phyloP scores from a whole-genome alignment of 257 asterid species.

The Linderniella brevidens region DNA sequence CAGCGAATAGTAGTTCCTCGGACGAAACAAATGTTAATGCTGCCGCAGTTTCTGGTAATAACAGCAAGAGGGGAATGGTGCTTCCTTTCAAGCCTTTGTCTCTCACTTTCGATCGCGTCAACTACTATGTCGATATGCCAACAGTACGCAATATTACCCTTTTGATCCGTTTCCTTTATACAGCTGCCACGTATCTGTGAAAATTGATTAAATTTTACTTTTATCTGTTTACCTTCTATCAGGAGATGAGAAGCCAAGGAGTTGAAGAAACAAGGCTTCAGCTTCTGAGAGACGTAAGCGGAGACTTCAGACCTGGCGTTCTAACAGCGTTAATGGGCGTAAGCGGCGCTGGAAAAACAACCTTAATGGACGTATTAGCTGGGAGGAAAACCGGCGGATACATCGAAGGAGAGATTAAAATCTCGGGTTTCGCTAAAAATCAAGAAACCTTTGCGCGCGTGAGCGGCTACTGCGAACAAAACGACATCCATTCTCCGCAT shows the following conservation, averaged over 20 bases:
- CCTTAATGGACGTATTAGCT: slow-evolving; percentile 57
- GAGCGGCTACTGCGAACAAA: slow-evolving; percentile 62
- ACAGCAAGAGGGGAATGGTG: background rate
- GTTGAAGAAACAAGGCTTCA: slow-evolving; percentile 49
- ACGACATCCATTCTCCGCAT: slow-evolving; percentile 59
- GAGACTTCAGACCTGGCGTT: slow-evolving; percentile 56
- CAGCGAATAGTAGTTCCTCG: no score
- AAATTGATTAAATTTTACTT: no score
- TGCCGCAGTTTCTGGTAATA: no score
- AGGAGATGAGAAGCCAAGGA: slow-evolving; percentile 63
- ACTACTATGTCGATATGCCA: slow-evolving; percentile 9
- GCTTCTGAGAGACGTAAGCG: slow-evolving; percentile 37
- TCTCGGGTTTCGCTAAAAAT: slow-evolving; percentile 42
- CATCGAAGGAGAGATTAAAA: slow-evolving; percentile 43
- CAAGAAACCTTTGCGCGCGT: slow-evolving; percentile 58
- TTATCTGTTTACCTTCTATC: background rate
- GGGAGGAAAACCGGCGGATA: slow-evolving; percentile 61
- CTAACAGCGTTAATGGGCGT: slow-evolving; percentile 58
- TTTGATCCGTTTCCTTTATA: no score
- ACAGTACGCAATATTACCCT: background rate
- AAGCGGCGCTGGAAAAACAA: slow-evolving; percentile 66
- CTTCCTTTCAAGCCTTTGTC: slow-evolving; percentile 8
- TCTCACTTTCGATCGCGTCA: slow-evolving; percentile 1
- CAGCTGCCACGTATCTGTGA: no score
- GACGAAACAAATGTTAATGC: no score